Evolutionary conservation across 306 rosid genomes (phyloP).

Genomic region (Trifolium repens): DNA sequence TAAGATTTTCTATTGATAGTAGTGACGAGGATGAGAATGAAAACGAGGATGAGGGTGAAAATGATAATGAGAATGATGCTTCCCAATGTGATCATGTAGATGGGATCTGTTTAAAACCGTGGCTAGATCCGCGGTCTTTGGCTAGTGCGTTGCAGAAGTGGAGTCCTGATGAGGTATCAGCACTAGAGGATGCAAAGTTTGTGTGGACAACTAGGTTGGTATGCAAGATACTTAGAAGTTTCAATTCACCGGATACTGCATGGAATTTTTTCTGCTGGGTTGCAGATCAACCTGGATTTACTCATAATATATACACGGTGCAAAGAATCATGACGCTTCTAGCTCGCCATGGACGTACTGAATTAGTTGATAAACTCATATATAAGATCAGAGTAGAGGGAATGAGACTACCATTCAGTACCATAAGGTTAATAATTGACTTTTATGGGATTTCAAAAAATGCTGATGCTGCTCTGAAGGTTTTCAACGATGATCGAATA

Average conservation of each 20-base stretch:
- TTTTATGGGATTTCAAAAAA: slow-evolving; percentile 78
- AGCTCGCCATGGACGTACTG: slow-evolving; percentile 66
- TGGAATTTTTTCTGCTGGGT: slow-evolving; percentile 92
- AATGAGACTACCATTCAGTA: slow-evolving; percentile 74
- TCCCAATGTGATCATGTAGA: slow-evolving; percentile 38
- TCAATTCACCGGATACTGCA: slow-evolving; percentile 69
- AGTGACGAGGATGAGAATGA: slow-evolving; percentile 52
- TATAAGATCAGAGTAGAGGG: slow-evolving; percentile 71
- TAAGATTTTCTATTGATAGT: slow-evolving; percentile 50
- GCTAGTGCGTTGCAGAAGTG: slow-evolving; percentile 68
- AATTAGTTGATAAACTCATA: slow-evolving; percentile 68
- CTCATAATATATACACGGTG: slow-evolving; percentile 76
- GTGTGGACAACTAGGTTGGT: slow-evolving; percentile 82
- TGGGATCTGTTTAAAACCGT: slow-evolving; percentile 61
- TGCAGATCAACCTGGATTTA: slow-evolving; percentile 71
- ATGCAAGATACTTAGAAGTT: slow-evolving; percentile 73
- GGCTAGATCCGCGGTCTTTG: slow-evolving; percentile 83
- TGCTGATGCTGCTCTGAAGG: slow-evolving; percentile 80
- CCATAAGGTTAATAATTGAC: slow-evolving; percentile 73
- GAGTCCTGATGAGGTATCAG: slow-evolving; percentile 68
- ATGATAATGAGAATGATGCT: slow-evolving; percentile 37
- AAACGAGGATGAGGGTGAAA: slow-evolving; percentile 36
- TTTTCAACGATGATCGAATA: slow-evolving; percentile 60
- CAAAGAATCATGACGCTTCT: slow-evolving; percentile 73
- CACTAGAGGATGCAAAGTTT: slow-evolving; percentile 67